These are phyloP conservation scores for Calonectria crousiana DNA, from an alignment of 2,329 filamentous ascomycete species.

Conservation along the genomic window DNA sequence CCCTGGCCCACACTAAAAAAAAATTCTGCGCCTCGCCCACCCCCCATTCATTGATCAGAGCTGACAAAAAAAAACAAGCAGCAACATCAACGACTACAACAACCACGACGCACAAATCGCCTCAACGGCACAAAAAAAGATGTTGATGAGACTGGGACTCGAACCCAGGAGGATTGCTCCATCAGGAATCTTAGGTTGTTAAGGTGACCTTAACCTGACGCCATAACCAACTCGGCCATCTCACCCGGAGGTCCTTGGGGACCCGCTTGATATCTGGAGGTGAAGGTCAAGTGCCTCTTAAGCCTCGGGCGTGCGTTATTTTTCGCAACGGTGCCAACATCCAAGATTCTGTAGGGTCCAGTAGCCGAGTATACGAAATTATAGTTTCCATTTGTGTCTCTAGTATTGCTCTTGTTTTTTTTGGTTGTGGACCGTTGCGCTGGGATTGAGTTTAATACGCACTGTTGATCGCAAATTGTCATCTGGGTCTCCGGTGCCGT, in stretches of 20 bases:
- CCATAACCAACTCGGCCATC: constrained; percentile 41
- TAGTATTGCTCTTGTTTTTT: too few relatives aligned
- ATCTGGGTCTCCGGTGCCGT: neutral
- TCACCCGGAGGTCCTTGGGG: constrained; percentile 24
- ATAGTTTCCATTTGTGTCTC: neutral
- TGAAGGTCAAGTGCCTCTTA: constrained; percentile 19
- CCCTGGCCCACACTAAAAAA: neutral
- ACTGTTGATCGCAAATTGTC: neutral
- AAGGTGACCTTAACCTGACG: too few relatives aligned
- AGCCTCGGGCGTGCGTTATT: constrained; percentile 1
- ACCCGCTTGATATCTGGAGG: constrained; percentile 24
- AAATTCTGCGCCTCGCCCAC: neutral
- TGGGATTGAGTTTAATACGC: constrained; percentile 9
- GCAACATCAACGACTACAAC: neutral
- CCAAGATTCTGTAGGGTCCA: too few relatives aligned
- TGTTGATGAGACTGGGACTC: constrained; percentile 38
- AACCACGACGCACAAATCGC: neutral
- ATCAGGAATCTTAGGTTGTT: too few relatives aligned
- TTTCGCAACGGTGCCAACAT: neutral
- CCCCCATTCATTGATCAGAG: neutral
- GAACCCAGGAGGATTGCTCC: constrained; percentile 40
- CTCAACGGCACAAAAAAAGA: constrained; percentile 11
- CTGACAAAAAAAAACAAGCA: neutral
- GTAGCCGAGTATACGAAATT: neutral
- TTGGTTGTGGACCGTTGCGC: neutral